Conservation (phyloP, 257 asterid species). For the Phtheirospermum japonicum region DNA sequence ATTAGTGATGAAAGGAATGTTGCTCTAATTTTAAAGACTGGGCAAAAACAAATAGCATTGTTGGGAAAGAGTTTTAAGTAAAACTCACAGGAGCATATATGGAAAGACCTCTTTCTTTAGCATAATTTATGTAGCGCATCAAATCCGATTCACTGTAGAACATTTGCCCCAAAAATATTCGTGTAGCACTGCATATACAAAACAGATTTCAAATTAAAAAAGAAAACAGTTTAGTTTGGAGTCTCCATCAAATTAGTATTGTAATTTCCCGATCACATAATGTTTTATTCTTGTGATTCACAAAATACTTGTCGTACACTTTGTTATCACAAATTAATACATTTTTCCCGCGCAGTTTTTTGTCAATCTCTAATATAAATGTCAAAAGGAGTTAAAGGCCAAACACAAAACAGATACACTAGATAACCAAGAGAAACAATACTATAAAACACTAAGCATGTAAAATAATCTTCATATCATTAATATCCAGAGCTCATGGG, state of each 20-base stretch:
- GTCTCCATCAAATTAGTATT: neutral
- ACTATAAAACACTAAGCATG: neutral
- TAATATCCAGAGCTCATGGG: no score
- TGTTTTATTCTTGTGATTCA: neutral
- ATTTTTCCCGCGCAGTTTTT: no score
- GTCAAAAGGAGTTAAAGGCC: neutral
- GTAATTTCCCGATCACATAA: neutral
- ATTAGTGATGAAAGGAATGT: no score
- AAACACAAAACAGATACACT: neutral
- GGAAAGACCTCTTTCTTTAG: neutral
- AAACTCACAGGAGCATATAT: neutral
- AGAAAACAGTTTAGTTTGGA: neutral
- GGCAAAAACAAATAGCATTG: no score
- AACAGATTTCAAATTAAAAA: neutral
- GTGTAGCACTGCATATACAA: neutral
- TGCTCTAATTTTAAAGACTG: no score
- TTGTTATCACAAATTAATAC: no score
- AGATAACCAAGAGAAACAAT: neutral
- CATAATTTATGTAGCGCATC: neutral
- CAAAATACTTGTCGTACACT: neutral
- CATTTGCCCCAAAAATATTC: neutral
- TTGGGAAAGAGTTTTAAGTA: neutral
- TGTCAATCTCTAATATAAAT: no score
- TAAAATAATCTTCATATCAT: neutral
- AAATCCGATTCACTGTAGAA: neutral